These are phyloP conservation scores for Tetradesmus obliquus DNA, from an alignment of 139 green algal species.

Conservation along the genomic window DNA sequence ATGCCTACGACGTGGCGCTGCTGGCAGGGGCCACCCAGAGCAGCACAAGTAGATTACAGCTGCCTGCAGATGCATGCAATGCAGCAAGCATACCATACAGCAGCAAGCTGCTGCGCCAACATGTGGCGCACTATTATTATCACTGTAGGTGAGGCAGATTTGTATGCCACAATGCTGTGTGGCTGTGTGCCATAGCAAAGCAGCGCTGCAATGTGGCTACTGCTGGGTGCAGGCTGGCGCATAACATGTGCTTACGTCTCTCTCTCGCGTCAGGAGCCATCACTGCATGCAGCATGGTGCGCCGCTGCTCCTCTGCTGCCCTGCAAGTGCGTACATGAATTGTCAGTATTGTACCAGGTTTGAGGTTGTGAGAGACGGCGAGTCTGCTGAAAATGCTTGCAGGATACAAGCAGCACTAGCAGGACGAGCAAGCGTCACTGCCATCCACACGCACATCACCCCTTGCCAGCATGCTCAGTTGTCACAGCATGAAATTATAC, in stretches of 20 bases:
- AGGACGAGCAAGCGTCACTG: too few species aligned
- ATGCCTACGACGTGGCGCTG: neutral
- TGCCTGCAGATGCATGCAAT: neutral
- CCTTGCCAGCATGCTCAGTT: neutral
- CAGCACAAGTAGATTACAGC: neutral
- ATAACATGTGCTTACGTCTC: slow-evolving; percentile 66
- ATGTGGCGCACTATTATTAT: neutral
- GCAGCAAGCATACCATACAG: neutral
- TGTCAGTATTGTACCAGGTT: neutral
- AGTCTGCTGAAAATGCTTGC: too few species aligned
- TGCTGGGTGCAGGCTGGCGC: neutral
- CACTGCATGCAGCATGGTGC: slow-evolving; percentile 80
- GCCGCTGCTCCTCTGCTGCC: slow-evolving; percentile 81
- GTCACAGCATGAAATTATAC: neutral
- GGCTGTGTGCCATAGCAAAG: neutral
- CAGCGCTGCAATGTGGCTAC: neutral
- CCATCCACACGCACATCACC: too few species aligned
- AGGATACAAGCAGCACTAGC: too few species aligned
- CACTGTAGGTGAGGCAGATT: neutral
- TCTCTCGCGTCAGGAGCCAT: slow-evolving; percentile 83
- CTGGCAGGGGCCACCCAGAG: neutral
- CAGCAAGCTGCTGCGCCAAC: neutral
- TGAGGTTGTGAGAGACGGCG: too few species aligned
- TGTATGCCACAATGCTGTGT: neutral
- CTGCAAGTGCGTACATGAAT: slow-evolving; percentile 38